Base-by-base conservation (phyloP, 164 flowering plant genomes). In the Umbilicus rupestris region DNA sequence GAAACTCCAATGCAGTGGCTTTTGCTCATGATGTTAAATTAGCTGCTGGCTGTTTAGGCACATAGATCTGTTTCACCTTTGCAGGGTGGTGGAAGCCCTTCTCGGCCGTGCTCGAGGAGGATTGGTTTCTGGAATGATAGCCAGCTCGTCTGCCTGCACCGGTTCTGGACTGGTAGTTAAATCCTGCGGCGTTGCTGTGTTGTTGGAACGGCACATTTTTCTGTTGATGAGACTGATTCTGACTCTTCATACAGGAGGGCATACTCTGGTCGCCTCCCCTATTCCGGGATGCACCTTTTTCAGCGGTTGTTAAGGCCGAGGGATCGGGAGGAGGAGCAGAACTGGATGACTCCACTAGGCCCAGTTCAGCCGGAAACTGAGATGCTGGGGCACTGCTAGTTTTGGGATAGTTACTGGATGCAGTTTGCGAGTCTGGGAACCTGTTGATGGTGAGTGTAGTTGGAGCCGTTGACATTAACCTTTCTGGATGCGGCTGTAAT, bases 51-150 rank as follows among this genome's bases (percentile, higher is more conserved):
- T 91, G 87, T 68, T 94, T 94, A 17, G 97, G 89, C 62, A 94
- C 98, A 76, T 94, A 94, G 7, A 94, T 82, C 73, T 89, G 97
- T 78, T 87, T 90, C 75, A 83, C 72, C 76, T 85, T 94, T 29
- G 86, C 49, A 35, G 80, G 17, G 10, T 77, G 17, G 10, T 77
- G 78, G 33, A 74, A 76, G 67, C 66, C 74, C 77, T 83, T 89
- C 5, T 84, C 96, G 20, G 77, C n/a, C n/a, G n/a, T 59, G 55
- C 83, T 84, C 11, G 75, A 26, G 7, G 74, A 20, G 19, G 82
- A 75, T 26, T 84, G 95, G 71, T 78, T 87, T 73, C 87, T 77
- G 26, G 85, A 86, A 29, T 85, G 86, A 73, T 77, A 86, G 17
- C 90, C 89, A 72, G 67, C 70, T 73, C 89, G 83, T 7, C 78